These are phyloP conservation scores for Fagus crenata DNA, from an alignment of 306 rosid genomes.

Conservation along the genomic window DNA sequence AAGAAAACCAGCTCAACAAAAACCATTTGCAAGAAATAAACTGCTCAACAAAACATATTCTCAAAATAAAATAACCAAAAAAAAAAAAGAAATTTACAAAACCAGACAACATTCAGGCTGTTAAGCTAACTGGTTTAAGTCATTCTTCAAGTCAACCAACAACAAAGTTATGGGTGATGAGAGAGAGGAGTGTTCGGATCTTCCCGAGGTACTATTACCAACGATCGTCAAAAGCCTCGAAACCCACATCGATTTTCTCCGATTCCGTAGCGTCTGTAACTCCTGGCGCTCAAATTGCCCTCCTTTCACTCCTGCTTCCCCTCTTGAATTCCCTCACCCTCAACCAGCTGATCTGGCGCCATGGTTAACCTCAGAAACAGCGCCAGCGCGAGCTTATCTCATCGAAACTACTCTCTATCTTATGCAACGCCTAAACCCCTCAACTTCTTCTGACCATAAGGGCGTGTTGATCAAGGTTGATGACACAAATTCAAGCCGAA, in stretches of 20 bases:
- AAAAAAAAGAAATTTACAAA: too few species aligned
- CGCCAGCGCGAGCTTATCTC: constrained; percentile 1
- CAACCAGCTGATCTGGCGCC: too few species aligned
- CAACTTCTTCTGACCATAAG: constrained; percentile 20
- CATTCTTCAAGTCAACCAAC: too few species aligned
- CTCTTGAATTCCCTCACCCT: constrained; percentile 20
- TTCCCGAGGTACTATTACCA: constrained; percentile 37
- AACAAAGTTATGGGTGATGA: neutral
- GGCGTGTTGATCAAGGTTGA: constrained; percentile 44
- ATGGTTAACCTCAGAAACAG: neutral
- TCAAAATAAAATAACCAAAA: too few species aligned
- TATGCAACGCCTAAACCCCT: constrained; percentile 30
- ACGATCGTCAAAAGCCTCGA: neutral
- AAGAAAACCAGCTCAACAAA: too few species aligned
- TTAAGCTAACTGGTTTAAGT: too few species aligned
- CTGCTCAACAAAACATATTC: too few species aligned
- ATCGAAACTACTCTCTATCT: constrained; percentile 30
- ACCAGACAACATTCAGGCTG: too few species aligned
- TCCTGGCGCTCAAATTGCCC: constrained; percentile 45
- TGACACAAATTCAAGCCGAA: constrained; percentile 18
- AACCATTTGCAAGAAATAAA: too few species aligned
- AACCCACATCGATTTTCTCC: constrained; percentile 32
- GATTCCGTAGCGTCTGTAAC: constrained; percentile 42
- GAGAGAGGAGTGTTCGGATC: constrained; percentile 30
- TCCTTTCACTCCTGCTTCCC: neutral